Evolutionary conservation across 805 yeast genomes (phyloP), one percentile per base, ranked within the genome.

Genomic region (Wickerhamiella dianesei): DNA sequence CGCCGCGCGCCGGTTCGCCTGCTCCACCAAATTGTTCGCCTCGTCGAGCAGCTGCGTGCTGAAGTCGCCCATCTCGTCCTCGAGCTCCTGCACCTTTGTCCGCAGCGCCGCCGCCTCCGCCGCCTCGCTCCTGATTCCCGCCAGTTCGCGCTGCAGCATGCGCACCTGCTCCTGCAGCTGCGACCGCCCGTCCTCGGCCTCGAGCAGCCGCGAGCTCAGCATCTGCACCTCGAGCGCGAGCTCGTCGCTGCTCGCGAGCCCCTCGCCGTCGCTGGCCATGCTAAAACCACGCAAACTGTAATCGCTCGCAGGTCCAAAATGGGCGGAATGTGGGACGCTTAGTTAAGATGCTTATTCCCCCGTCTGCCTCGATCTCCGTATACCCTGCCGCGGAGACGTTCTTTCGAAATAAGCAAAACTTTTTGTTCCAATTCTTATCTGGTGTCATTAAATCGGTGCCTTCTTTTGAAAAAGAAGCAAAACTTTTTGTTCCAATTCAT

Each of bases 21-120:
- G 95, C 35, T 71, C 87, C 52, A 83, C 70, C 60, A 82, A 89
- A 65, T 73, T 81, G 66, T 83, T 80, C n/a, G 78, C 76, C 44
- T 74, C 63, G 36, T 56, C 56, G 44, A 58, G 47, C 54, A 79
- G 77, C 49, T 69, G 69, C 32, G 76, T 76, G 58, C 79, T 71
- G 12, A 80, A 74, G 48, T 64, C 64, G 13, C 65, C 59, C 40
- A 80, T 82, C 37, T 71, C 72, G 39, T 74, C 76, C 59, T 79
- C 72, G n/a, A 80, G 74, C 50, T 83, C 45, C 16, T 19, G 36
- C 13, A 42, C 40, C 21, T 46, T 46, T 44, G 21, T 39, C 47
- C 47, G 44, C 44, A 36, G 48, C 47, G 37, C 48, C 16, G 41
- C 56, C 52, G 19, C 53, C 44, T 43, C 57, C 19, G 39, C 42